A percentile compares a stretch with the other conserved stretches of the same genome.
phyloP scores from a whole-genome alignment of 2,329 filamentous ascomycete genomes.

The Cercospora brassicicola region DNA sequence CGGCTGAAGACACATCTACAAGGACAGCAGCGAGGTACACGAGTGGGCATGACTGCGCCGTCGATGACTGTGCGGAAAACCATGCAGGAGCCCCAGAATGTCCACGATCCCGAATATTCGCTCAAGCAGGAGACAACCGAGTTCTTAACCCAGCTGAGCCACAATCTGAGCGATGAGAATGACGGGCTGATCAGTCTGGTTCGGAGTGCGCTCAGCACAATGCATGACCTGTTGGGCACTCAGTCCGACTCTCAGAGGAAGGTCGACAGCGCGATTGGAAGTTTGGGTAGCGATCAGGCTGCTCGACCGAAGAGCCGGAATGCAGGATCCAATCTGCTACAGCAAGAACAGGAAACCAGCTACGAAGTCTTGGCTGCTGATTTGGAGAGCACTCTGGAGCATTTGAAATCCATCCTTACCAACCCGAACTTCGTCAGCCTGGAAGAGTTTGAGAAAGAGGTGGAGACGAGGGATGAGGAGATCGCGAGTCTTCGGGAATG shows the following conservation, averaged over 20 bases:
- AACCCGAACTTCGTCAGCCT: constrained; percentile 96
- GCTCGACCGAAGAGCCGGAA: constrained; percentile 23
- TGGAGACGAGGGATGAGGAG: constrained; percentile 87
- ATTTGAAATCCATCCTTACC: constrained; percentile 79
- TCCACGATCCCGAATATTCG: constrained; percentile 63
- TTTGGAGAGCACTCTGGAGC: constrained; percentile 74
- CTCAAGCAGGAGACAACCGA: constrained; percentile 85
- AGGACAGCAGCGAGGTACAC: constrained; percentile 58
- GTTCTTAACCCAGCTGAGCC: constrained; percentile 81
- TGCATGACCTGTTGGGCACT: constrained; percentile 65
- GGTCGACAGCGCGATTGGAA: constrained; percentile 37
- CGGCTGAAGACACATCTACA: constrained; percentile 82
- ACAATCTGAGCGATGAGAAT: constrained; percentile 86
- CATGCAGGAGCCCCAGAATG: constrained; percentile 44
- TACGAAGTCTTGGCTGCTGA: constrained; percentile 70
- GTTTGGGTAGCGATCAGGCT: constrained; percentile 31
- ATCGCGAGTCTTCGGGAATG: constrained; percentile 79
- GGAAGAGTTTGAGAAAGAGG: constrained; percentile 90
- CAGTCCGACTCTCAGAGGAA: constrained; percentile 38
- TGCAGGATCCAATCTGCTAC: constrained; percentile 36
- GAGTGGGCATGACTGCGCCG: constrained; percentile 48
- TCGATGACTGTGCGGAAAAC: constrained; percentile 53
- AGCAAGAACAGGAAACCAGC: constrained; percentile 55
- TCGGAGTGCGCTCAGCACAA: constrained; percentile 66
- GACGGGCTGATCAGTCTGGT: constrained; percentile 74